phyloP scores from a whole-genome alignment of 495 filamentous ascomycete genomes.

The Trichoderma asperelloides region DNA sequence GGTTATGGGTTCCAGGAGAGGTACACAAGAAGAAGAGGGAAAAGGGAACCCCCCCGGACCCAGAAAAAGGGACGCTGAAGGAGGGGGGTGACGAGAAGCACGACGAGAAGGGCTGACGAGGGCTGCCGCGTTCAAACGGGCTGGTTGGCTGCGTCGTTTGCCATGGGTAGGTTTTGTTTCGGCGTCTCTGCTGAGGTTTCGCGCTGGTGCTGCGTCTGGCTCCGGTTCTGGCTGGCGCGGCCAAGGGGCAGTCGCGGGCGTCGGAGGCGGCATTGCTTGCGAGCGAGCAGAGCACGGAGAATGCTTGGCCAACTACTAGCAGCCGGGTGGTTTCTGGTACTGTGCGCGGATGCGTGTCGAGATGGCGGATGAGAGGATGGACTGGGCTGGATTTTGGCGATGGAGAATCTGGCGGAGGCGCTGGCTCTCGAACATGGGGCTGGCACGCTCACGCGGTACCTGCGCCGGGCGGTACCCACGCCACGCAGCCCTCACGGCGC shows the following conservation, averaged over 20 bases:
- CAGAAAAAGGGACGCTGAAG: background rate
- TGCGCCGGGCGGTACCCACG: background rate
- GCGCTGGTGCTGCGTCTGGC: too few relatives aligned
- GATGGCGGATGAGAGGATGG: background rate
- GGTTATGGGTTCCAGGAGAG: background rate
- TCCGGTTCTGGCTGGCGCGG: too few relatives aligned
- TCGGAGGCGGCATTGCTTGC: too few relatives aligned
- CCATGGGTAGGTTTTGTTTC: background rate
- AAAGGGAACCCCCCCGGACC: too few relatives aligned
- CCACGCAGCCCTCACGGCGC: background rate
- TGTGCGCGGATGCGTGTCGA: too few relatives aligned
- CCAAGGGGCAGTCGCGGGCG: too few relatives aligned
- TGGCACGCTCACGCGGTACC: constrained; percentile 2
- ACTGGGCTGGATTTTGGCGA: background rate
- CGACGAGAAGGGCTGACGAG: background rate
- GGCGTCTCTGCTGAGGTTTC: too few relatives aligned
- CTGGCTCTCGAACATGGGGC: background rate
- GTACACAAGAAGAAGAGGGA: background rate
- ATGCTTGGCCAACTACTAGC: too few relatives aligned
- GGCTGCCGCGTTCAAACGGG: background rate
- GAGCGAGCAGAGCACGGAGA: too few relatives aligned
- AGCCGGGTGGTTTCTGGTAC: too few relatives aligned
- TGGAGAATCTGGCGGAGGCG: background rate
- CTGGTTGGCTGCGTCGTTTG: background rate
- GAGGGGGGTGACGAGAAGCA: background rate